Base-by-base conservation (phyloP, 164 flowering plant species). In the Protea cynaroides region DNA sequence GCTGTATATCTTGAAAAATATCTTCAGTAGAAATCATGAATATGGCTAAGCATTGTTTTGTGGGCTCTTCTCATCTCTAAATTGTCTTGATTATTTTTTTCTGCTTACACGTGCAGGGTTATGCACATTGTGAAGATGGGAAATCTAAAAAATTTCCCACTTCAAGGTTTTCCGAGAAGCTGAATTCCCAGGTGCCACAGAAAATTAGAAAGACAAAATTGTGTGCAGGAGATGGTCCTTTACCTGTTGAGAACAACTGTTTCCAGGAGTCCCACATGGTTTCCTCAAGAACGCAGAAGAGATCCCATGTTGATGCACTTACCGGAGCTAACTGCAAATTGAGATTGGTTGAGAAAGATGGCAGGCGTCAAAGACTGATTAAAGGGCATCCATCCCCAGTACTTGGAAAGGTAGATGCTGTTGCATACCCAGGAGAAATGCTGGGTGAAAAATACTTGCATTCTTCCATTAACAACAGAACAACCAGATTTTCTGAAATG, bases 371-470 rank as follows among this genome's bases (percentile, higher is more conserved):
- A 59, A 65, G 71, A 52, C 18, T 38, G 19, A 40, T 62, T 56
- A 63, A 65, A 53, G 65, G 56, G 47, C 56, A 65, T 70, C 72
- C 44, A 44, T 69, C 82, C 43, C 51, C 66, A 18, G 62, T 79
- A 7, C 63, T 61, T 57, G 70, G 73, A 70, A 76, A 83, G 86
- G 86, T 81, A 76, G 81, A 83, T 71, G 79, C 66, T 75, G 80
- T 78, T 85, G 79, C 84, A 72, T 84, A 70, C 73, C 80, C 81
- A 69, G 65, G 68, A 65, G 67, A 78, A 69, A 58, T 62, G 69
- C 55, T 73, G 79, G 87, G 75, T 78, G 82, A 80, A 72, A 82
- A 73, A 59, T 62, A 69, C 73, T 75, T 74, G 70, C 79, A 71
- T 79, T 74, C 82, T 76, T 83, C 83, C 65, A 62, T 75, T 72